Evolutionary conservation across 2,329 filamentous ascomycete genomes (phyloP), one percentile per base, ranked within the genome.

Genomic region (Sporothrix inflata): DNA sequence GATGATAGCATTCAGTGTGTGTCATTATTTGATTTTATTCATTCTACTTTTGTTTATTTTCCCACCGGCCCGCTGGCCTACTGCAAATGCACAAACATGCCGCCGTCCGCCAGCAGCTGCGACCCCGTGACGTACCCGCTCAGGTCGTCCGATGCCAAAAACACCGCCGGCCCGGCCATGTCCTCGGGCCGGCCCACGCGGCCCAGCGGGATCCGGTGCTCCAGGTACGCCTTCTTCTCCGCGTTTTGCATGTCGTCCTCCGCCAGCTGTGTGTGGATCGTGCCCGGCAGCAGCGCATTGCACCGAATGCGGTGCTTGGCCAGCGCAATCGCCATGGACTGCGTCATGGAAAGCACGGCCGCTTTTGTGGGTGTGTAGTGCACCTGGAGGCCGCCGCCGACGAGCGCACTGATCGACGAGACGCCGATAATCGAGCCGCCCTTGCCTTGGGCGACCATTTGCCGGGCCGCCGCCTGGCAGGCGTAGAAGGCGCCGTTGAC

Each of bases 401-500:
- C 86, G 3, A 89, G 83, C 0, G 88, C 88, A 9, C 83, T 85
- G 75, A 90, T 89, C 57, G 57, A 68, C 51, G 66, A 70, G n/a
- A 74, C 51, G 70, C 70, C 71, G 66, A 73, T 95, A 77, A 97
- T 95, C 76, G 89, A 90, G 40, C 94, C 94, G 19, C 93, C 93
- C 0, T 88, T 81, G 0, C 90, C 88, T 1, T 84, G 83, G 76
- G 92, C 85, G 45, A 78, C 89, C 91, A 97, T 95, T 79, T 95
- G 93, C 2, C 90, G 87, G 1, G 93, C 94, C 1, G 93, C 94
- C 0, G 94, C 92, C 84, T 97, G 94, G 38, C 92, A 90, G 51
- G 92, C 87, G 83, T 94, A 94, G 83, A 96, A 97, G 21, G 93
- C 92, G 60, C 94, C 94, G 76, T 91, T 90, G 75, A 97, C 89